Conservation (phyloP, 139 green algal genomes). For the Nannochloris sp. region DNA sequence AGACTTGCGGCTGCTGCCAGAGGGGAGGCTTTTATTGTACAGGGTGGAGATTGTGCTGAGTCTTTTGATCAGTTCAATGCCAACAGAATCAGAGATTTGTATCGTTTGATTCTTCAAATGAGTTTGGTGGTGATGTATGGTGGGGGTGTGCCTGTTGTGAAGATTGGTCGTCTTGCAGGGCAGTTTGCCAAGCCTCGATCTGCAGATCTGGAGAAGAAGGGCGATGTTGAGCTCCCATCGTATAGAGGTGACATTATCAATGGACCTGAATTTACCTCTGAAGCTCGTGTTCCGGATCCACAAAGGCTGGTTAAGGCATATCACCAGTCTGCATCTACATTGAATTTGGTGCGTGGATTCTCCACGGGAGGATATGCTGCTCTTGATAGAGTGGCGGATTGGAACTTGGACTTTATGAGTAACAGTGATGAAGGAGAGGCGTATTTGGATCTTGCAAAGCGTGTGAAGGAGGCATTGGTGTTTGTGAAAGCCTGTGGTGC, state of each 20-base stretch:
- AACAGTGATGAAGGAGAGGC: slow-evolving; percentile 68
- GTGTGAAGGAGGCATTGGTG: slow-evolving; percentile 84
- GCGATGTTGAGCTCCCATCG: slow-evolving; percentile 59
- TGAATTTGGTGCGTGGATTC: slow-evolving; percentile 98
- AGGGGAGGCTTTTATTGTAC: slow-evolving; percentile 78
- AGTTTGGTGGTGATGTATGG: slow-evolving; percentile 92
- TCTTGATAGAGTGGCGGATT: slow-evolving; percentile 81
- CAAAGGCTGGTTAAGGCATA: slow-evolving; percentile 72
- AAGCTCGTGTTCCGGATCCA: slow-evolving; percentile 84
- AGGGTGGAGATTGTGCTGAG: slow-evolving; percentile 95
- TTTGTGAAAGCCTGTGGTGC: slow-evolving; percentile 95
- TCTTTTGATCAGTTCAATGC: slow-evolving; percentile 91
- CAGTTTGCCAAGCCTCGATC: slow-evolving; percentile 98
- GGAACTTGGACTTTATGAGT: slow-evolving; percentile 98
- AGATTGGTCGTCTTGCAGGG: slow-evolving; percentile 95
- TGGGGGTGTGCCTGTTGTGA: slow-evolving; percentile 89
- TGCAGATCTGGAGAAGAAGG: slow-evolving; percentile 63
- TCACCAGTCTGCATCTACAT: slow-evolving; percentile 92
- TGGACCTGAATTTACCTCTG: slow-evolving; percentile 74
- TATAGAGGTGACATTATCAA: slow-evolving; percentile 99
- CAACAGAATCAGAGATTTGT: slow-evolving; percentile 89
- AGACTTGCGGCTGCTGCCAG: slow-evolving; percentile 68
- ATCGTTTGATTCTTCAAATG: slow-evolving; percentile 92
- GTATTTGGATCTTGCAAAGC: slow-evolving; percentile 83
- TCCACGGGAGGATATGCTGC: slow-evolving; percentile 88